phyloP scores from a whole-genome alignment of 1,284 basidiomycete species.

The Apiotrichum montevideense region DNA sequence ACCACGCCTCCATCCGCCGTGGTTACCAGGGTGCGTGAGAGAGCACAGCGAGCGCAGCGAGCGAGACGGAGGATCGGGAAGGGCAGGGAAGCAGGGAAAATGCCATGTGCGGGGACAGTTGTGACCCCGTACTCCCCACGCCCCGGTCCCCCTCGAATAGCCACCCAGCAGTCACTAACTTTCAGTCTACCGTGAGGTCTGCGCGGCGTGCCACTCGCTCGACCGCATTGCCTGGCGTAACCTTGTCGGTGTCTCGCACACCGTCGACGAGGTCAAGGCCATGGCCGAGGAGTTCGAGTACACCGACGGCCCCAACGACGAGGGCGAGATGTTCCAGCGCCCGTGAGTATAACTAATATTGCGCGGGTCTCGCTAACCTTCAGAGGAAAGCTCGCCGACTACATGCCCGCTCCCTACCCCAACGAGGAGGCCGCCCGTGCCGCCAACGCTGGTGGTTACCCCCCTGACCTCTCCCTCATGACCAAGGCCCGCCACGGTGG shows the following conservation, averaged over 20 bases:
- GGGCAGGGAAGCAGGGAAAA: too few relatives aligned
- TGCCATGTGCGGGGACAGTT: too few relatives aligned
- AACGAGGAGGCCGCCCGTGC: slow-evolving; percentile 98
- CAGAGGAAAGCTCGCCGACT: slow-evolving; percentile 64
- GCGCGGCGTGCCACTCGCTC: slow-evolving; percentile 96
- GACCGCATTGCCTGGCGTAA: slow-evolving; percentile 99
- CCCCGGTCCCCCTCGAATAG: too few relatives aligned
- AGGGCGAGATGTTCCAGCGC: slow-evolving; percentile 97
- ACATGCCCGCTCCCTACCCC: slow-evolving; percentile 91
- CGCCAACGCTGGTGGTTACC: slow-evolving; percentile 78
- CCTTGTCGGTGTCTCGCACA: slow-evolving; percentile 96
- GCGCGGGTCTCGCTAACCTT: neutral
- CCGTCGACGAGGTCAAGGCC: slow-evolving; percentile 79
- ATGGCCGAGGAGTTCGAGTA: slow-evolving; percentile 98
- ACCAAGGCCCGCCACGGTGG: slow-evolving; percentile 97
- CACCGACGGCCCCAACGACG: slow-evolving; percentile 87
- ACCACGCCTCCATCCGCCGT: slow-evolving; percentile 89
- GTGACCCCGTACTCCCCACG: too few relatives aligned
- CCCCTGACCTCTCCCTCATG: slow-evolving; percentile 95
- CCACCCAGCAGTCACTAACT: neutral
- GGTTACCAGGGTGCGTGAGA: slow-evolving; percentile 67
- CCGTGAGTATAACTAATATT: slow-evolving; percentile 56
- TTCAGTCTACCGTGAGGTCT: slow-evolving; percentile 94
- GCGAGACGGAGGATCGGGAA: too few relatives aligned
- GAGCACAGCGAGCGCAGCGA: too few relatives aligned